Conservation (phyloP, 1,284 basidiomycete species). For the Phenoliferia sp. region DNA sequence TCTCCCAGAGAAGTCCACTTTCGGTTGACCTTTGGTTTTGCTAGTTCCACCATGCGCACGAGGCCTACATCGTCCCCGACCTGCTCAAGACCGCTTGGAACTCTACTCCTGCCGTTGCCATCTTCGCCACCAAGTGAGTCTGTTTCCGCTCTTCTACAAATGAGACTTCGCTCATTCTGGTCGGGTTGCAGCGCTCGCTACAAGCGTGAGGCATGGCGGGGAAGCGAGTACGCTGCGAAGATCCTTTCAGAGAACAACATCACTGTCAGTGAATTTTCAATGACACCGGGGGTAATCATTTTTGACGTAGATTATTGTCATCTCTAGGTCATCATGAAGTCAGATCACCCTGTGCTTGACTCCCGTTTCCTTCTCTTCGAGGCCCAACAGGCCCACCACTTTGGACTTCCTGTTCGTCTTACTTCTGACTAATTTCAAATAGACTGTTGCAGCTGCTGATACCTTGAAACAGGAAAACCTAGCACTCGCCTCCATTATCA, state of each 20-base stretch:
- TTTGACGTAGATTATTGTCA: slow-evolving; percentile 39
- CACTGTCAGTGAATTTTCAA: slow-evolving; percentile 54
- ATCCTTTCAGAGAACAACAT: slow-evolving; percentile 71
- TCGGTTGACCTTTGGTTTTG: not conserved
- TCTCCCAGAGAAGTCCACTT: not conserved
- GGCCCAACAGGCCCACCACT: slow-evolving; percentile 82
- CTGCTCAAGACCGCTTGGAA: slow-evolving; percentile 64
- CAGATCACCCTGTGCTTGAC: slow-evolving; percentile 66
- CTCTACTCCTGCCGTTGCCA: slow-evolving; percentile 60
- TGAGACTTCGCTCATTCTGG: not conserved
- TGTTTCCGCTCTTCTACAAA: slow-evolving; percentile 26
- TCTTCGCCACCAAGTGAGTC: slow-evolving; percentile 62
- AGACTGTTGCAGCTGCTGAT: not conserved
- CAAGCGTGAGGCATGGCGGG: slow-evolving; percentile 80
- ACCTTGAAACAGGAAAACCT: slow-evolving; percentile 46
- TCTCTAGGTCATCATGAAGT: slow-evolving; percentile 47
- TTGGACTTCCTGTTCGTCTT: slow-evolving; percentile 40
- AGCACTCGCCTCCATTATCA: slow-evolving; percentile 68
- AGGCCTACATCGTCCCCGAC: slow-evolving; percentile 76
- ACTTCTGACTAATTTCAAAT: not conserved
- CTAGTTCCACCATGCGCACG: slow-evolving; percentile 75
- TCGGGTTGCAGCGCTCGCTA: slow-evolving; percentile 49
- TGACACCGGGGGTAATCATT: not conserved
- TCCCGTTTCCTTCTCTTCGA: slow-evolving; percentile 75
- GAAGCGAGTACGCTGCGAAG: slow-evolving; percentile 75